These are phyloP conservation scores for Eutypella sp. DNA, from an alignment of 2,329 filamentous ascomycete species.

Conservation along the genomic window DNA sequence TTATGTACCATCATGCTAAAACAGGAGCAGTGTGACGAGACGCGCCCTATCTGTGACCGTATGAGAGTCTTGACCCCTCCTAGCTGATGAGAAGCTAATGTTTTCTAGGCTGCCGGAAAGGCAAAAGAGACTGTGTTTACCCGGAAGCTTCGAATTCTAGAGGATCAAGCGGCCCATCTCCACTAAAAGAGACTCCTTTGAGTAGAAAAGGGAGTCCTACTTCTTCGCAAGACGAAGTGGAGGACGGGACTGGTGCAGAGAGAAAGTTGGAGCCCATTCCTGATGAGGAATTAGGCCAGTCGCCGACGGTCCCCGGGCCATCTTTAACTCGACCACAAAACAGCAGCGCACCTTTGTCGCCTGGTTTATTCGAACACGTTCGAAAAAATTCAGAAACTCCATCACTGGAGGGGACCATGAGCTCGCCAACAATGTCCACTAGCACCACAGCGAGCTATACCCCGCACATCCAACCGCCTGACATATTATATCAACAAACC, in stretches of 20 bases:
- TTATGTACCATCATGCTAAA: slow-evolving; percentile 20
- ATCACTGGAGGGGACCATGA: slow-evolving; percentile 46
- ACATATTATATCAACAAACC: slow-evolving; percentile 21
- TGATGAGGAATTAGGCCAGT: slow-evolving; percentile 22
- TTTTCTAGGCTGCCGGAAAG: slow-evolving; percentile 76
- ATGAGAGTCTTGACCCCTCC: slow-evolving; percentile 25
- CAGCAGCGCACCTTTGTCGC: slow-evolving; percentile 34
- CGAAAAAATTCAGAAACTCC: slow-evolving; percentile 49
- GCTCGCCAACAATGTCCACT: slow-evolving; percentile 49
- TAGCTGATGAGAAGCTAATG: slow-evolving; percentile 18
- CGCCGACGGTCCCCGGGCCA: slow-evolving; percentile 15
- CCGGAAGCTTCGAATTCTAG: slow-evolving; percentile 60
- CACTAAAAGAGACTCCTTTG: slow-evolving; percentile 34
- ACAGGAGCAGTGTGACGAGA: slow-evolving; percentile 76
- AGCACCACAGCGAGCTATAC: slow-evolving; percentile 34
- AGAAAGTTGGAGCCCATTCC: slow-evolving; percentile 46
- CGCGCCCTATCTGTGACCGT: slow-evolving; percentile 79
- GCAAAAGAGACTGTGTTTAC: slow-evolving; percentile 84
- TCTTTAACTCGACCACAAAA: slow-evolving; percentile 24
- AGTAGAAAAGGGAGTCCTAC: slow-evolving; percentile 44
- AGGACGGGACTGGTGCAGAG: slow-evolving; percentile 38
- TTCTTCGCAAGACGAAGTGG: slow-evolving; percentile 51
- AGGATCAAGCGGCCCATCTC: slow-evolving; percentile 25
- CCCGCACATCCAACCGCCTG: slow-evolving; percentile 25
- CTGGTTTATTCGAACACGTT: slow-evolving; percentile 31